A percentile compares a stretch with the other conserved stretches of the same genome.
Conservation (phyloP, 345 rosid genomes). For the Salix caprea region DNA sequence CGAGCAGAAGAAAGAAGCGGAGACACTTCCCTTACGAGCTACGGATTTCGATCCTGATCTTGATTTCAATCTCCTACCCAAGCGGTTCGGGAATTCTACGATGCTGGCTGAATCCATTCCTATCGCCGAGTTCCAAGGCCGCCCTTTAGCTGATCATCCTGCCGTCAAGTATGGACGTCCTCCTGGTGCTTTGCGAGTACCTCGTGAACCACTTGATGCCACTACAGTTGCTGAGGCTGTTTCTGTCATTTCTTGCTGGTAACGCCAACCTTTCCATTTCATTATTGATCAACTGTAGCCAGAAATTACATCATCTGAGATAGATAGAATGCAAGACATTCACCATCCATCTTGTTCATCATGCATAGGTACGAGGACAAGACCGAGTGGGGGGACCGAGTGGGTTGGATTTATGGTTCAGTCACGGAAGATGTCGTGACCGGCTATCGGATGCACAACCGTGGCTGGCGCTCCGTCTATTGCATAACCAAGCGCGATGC, state of each 20-base stretch:
- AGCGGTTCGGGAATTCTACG: slow-evolving; percentile 90
- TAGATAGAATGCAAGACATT: neutral
- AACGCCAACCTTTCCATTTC: neutral
- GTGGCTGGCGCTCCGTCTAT: slow-evolving; percentile 94
- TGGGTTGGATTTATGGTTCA: slow-evolving; percentile 96
- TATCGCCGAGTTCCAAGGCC: slow-evolving; percentile 74
- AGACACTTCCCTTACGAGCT: slow-evolving; percentile 63
- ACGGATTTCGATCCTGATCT: slow-evolving; percentile 79
- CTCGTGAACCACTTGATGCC: slow-evolving; percentile 88
- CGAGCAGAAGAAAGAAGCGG: slow-evolving; percentile 24
- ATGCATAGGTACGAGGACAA: slow-evolving; percentile 78
- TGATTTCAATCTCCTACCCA: slow-evolving; percentile 73
- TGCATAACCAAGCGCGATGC: slow-evolving; percentile 87
- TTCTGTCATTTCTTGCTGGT: slow-evolving; percentile 95
- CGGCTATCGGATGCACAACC: slow-evolving; percentile 96
- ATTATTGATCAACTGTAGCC: neutral
- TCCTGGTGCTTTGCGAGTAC: slow-evolving; percentile 70
- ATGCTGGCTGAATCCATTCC: slow-evolving; percentile 81
- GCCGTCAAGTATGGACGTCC: slow-evolving; percentile 81
- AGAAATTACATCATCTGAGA: neutral
- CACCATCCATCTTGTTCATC: neutral
- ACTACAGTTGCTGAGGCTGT: slow-evolving; percentile 83
- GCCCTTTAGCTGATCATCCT: slow-evolving; percentile 89
- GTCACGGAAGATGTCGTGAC: slow-evolving; percentile 98
- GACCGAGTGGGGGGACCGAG: slow-evolving; percentile 96